These are phyloP conservation scores for Aspergillus latus DNA, from an alignment of 2,329 filamentous ascomycete species.

Conservation along the genomic window DNA sequence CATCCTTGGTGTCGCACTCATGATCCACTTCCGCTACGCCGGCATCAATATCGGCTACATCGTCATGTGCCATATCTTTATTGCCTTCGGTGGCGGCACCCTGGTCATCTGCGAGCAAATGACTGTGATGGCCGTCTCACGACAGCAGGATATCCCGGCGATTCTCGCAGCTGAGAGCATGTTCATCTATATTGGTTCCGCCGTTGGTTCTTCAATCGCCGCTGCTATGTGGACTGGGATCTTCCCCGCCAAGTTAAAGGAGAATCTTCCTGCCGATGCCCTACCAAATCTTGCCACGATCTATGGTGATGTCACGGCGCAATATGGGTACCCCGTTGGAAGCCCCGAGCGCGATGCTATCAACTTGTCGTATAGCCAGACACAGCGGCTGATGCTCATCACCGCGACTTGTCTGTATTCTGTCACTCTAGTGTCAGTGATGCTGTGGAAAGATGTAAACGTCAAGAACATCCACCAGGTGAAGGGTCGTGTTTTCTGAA, in stretches of 20 bases:
- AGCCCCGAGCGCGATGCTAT: slow-evolving; percentile 34
- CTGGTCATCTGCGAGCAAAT: slow-evolving; percentile 58
- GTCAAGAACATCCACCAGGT: slow-evolving; percentile 31
- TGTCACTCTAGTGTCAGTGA: slow-evolving; percentile 30
- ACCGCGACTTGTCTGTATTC: slow-evolving; percentile 30
- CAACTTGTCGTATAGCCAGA: slow-evolving; percentile 40
- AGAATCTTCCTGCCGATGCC: slow-evolving; percentile 26
- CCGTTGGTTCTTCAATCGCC: slow-evolving; percentile 35
- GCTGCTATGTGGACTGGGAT: slow-evolving; percentile 59
- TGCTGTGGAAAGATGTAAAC: slow-evolving; percentile 41
- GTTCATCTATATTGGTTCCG: slow-evolving; percentile 36
- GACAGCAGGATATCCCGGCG: slow-evolving; percentile 55
- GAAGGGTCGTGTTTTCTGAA: slow-evolving; percentile 8
- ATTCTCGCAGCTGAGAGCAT: slow-evolving; percentile 39
- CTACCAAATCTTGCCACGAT: slow-evolving; percentile 35
- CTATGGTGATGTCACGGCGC: slow-evolving; percentile 23
- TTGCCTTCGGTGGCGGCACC: slow-evolving; percentile 55
- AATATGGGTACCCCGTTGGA: slow-evolving; percentile 35
- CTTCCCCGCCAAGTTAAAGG: slow-evolving; percentile 41
- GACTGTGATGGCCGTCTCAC: slow-evolving; percentile 58
- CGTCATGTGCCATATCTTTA: slow-evolving; percentile 57
- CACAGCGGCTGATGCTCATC: slow-evolving; percentile 35
- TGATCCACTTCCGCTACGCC: slow-evolving; percentile 57
- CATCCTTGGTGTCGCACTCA: slow-evolving; percentile 54
- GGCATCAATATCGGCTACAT: slow-evolving; percentile 52